Percentiles rank a stretch among this genome's conserved stretches.
Evolutionary conservation across 495 filamentous ascomycete genomes (phyloP).

Genomic region (Oidiodendron maius): DNA sequence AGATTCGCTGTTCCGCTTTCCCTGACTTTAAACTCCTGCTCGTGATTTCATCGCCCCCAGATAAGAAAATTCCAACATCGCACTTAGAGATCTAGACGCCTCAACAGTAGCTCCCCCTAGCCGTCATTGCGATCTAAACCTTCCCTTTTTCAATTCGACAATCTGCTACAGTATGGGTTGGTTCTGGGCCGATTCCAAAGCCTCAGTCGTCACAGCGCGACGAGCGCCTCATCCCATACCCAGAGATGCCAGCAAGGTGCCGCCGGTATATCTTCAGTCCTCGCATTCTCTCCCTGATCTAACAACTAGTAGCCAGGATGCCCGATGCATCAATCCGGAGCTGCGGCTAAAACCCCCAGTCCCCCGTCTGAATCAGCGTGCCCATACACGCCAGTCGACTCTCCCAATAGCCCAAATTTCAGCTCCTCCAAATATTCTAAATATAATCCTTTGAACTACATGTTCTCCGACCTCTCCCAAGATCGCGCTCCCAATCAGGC

Average conservation of each 20-base stretch:
- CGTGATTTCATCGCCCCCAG: no score
- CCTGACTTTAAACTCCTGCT: no score
- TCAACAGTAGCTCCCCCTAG: neutral
- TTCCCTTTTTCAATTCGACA: neutral
- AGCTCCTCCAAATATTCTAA: constrained; percentile 52
- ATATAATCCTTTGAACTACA: constrained; percentile 92
- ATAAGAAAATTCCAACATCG: no score
- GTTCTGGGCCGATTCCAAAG: constrained; percentile 84
- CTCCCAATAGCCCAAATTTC: constrained; percentile 27
- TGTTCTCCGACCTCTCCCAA: constrained; percentile 84
- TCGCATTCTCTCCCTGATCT: constrained; percentile 4
- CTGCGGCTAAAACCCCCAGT: constrained; percentile 27
- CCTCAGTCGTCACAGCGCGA: constrained; percentile 32
- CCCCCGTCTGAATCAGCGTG: constrained; percentile 29
- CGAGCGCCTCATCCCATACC: constrained; percentile 24
- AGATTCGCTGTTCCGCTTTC: neutral
- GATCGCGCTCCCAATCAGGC: constrained; percentile 66
- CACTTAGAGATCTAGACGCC: no score
- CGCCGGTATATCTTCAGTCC: constrained; percentile 57
- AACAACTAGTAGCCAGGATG: constrained; percentile 61
- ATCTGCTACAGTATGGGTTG: constrained; percentile 66
- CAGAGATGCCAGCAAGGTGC: constrained; percentile 32
- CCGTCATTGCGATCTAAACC: neutral
- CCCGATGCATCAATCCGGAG: constrained; percentile 74
- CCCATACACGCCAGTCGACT: constrained; percentile 43